Conservation (phyloP, 768 basidiomycete genomes). For the Podaxis pistillaris region DNA sequence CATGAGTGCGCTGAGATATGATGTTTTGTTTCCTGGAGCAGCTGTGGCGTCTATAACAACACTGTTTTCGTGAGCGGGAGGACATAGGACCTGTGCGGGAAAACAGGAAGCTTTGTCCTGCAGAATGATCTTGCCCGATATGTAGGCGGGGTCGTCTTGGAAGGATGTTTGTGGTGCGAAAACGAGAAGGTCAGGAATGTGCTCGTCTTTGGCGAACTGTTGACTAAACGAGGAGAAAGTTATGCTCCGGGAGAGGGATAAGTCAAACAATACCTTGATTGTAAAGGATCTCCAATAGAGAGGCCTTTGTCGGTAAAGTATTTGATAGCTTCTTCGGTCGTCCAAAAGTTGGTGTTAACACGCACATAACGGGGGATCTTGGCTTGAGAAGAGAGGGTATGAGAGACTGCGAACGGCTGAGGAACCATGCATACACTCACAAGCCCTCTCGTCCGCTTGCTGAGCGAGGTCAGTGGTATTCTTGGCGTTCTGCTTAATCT, state of each 20-base stretch:
- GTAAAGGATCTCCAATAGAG: constrained; percentile 46
- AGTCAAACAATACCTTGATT: constrained; percentile 42
- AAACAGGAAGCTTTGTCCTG: constrained; percentile 99
- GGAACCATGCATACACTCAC: constrained; percentile 34
- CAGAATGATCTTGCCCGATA: constrained; percentile 79
- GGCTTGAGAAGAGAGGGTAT: constrained; percentile 36
- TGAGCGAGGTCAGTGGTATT: constrained; percentile 65
- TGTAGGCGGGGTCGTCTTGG: constrained; percentile 70
- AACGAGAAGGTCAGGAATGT: constrained; percentile 78
- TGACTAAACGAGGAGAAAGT: constrained; percentile 35
- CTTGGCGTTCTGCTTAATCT: constrained; percentile 70
- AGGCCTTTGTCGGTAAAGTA: constrained; percentile 59
- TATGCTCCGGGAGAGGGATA: neutral
- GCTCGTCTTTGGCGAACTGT: constrained; percentile 70
- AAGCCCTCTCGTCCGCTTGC: constrained; percentile 58
- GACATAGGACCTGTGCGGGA: constrained; percentile 83
- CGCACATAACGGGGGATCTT: constrained; percentile 83
- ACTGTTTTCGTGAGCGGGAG: constrained; percentile 50
- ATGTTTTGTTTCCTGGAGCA: constrained; percentile 98
- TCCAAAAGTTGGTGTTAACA: constrained; percentile 74
- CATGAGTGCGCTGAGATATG: constrained; percentile 90
- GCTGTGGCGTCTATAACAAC: constrained; percentile 91
- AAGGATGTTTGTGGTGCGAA: constrained; percentile 70
- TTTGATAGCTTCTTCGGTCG: constrained; percentile 59
- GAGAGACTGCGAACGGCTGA: constrained; percentile 5